Evolutionary conservation across 2,329 filamentous ascomycete genomes (phyloP).

Genomic region (Penicillium rolfsii): DNA sequence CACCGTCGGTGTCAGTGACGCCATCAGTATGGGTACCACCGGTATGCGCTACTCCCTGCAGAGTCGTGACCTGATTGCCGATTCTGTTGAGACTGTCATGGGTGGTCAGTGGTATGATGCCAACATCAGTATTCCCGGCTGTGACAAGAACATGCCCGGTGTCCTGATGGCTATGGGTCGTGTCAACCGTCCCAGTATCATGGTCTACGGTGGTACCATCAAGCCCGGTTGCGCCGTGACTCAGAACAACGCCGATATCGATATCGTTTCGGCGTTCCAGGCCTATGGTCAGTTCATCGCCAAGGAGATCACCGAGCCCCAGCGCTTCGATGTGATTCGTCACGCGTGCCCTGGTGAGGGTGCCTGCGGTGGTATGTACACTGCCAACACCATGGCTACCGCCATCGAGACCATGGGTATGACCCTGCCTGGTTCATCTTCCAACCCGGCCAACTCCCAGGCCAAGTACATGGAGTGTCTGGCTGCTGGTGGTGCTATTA

Average conservation of each 20-base stretch:
- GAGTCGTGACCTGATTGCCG: constrained; percentile 93
- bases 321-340: constrained; percentile 92
- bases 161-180: constrained; percentile 92
- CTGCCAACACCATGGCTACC: constrained; percentile 75
- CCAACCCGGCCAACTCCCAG: constrained; percentile 73
- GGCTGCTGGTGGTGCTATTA: constrained; percentile 71
- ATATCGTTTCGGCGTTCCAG: constrained; percentile 98
- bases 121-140: constrained; percentile 94
- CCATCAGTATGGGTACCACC: constrained; percentile 95
- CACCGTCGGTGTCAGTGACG: constrained; percentile 96
- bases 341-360: constrained; percentile 84
- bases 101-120: constrained; percentile 98
- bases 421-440: constrained; percentile 80
- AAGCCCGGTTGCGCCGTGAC: constrained; percentile 81
- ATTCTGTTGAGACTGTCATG: constrained; percentile 99
- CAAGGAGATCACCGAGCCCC: constrained; percentile 86
- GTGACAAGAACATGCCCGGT: constrained; percentile 99
- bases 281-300: constrained; percentile 93
- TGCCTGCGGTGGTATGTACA: constrained; percentile 86
- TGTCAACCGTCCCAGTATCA: constrained; percentile 89
- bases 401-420: constrained; percentile 74
- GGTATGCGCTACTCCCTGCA: constrained; percentile 97
- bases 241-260: constrained; percentile 74
- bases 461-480: constrained; percentile 75
- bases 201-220: constrained; percentile 97